These are phyloP conservation scores for Coprinellus aureogranulatus DNA, from an alignment of 768 basidiomycete genomes.

Conservation along the genomic window DNA sequence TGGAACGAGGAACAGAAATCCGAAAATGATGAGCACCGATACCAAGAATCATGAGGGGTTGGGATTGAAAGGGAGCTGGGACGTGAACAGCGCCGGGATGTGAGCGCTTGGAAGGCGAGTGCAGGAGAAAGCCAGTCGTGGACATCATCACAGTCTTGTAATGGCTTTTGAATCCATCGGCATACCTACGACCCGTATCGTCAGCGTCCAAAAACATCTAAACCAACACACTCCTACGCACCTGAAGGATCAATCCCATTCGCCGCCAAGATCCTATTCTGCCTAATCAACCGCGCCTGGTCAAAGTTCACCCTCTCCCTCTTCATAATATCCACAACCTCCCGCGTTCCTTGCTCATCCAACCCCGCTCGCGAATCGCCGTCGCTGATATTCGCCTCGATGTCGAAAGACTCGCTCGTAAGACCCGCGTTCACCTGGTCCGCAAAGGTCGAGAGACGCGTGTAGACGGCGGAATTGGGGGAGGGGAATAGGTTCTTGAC, in stretches of 20 bases:
- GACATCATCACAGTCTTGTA: constrained; percentile 53
- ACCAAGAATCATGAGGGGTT: no score
- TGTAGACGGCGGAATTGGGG: constrained; percentile 47
- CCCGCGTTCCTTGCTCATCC: constrained; percentile 83
- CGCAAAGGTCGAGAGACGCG: constrained; percentile 73
- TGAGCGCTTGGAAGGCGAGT: no score
- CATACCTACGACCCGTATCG: constrained; percentile 50
- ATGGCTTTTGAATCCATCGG: constrained; percentile 76
- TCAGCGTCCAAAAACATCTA: neutral
- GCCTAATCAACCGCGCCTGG: constrained; percentile 87
- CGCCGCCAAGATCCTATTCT: constrained; percentile 79
- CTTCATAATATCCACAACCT: constrained; percentile 90
- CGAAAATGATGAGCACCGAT: no score
- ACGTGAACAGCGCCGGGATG: no score
- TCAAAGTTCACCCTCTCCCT: constrained; percentile 87
- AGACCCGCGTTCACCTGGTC: constrained; percentile 81
- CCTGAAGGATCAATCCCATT: constrained; percentile 80
- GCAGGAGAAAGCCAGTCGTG: no score
- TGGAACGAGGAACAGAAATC: no score
- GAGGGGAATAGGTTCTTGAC: constrained; percentile 67
- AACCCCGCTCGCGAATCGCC: constrained; percentile 80
- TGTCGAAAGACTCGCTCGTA: constrained; percentile 76
- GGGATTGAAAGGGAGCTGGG: no score
- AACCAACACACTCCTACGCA: neutral
- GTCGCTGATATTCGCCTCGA: constrained; percentile 83